phyloP scores from a whole-genome alignment of 371 early-diverging fungal species.

The Mycotypha africana region DNA sequence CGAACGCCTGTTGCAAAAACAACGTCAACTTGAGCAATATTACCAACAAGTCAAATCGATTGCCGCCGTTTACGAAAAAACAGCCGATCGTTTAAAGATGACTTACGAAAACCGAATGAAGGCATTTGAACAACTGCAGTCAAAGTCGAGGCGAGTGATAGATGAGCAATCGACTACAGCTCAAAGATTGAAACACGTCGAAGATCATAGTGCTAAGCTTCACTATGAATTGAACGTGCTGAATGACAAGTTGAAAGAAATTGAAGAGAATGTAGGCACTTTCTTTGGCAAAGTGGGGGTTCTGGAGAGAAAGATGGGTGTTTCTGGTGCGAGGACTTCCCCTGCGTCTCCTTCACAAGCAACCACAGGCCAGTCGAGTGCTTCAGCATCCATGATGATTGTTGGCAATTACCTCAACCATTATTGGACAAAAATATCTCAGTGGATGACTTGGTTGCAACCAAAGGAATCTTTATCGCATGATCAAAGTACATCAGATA shows the following conservation, averaged over 20 bases:
- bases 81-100: constrained; percentile 22
- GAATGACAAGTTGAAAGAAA: constrained; percentile 37
- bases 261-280: constrained; percentile 34
- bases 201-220: constrained; percentile 35
- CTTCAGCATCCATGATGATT: constrained; percentile 44
- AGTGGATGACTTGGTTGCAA: constrained; percentile 17
- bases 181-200: constrained; percentile 22
- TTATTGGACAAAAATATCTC: constrained; percentile 33
- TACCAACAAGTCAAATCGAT: constrained; percentile 19
- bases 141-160: constrained; percentile 15
- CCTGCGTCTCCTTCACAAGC: no score
- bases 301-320: constrained; percentile 37
- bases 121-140: constrained; percentile 27
- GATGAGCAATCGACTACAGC: constrained; percentile 14
- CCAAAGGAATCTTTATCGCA: no score
- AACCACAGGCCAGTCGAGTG: no score
- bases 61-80: constrained; percentile 25
- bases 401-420: constrained; percentile 45
- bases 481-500: no score
- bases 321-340: no score
- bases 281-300: constrained; percentile 34
- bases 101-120: constrained; percentile 21
- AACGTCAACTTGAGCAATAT: constrained; percentile 15
- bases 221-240: constrained; percentile 39
- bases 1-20: constrained; percentile 31